Conservation (phyloP, 805 yeast species). For the Myxozyma neglecta region DNA sequence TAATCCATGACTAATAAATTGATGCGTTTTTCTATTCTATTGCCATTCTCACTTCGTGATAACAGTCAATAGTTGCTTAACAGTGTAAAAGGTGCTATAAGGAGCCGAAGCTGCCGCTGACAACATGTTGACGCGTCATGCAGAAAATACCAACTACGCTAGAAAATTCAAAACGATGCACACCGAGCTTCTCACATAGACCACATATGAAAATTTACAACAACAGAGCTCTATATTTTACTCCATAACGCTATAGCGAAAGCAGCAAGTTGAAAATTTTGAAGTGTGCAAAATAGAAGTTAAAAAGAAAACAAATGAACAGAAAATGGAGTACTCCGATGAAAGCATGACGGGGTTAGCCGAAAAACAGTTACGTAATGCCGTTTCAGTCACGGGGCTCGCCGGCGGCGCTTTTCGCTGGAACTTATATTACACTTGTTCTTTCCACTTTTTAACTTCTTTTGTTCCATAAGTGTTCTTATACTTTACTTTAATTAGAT, state of each 20-base stretch:
- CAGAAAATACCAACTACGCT: no score
- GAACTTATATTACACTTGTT: not conserved
- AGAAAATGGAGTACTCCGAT: slow-evolving; percentile 5
- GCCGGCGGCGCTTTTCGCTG: not conserved
- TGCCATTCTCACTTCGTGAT: no score
- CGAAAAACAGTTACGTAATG: slow-evolving; percentile 1
- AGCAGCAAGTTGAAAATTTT: not conserved
- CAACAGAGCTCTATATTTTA: no score
- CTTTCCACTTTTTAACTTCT: not conserved
- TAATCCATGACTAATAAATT: not conserved
- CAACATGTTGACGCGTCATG: no score
- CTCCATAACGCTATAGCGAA: not conserved
- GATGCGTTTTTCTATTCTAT: not conserved
- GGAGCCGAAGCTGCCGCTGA: no score
- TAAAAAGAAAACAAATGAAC: not conserved
- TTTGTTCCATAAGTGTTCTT: not conserved
- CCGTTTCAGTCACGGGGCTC: not conserved
- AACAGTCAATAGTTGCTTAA: no score
- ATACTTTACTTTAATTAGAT: no score
- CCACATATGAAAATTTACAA: no score
- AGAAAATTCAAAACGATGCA: no score
- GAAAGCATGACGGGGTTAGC: slow-evolving; percentile 5
- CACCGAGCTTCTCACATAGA: no score
- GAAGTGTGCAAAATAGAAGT: not conserved
- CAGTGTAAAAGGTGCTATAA: no score